Evolutionary conservation across 768 basidiomycete species (phyloP).

Genomic region (Lanmaoa pseudosensibilis): DNA sequence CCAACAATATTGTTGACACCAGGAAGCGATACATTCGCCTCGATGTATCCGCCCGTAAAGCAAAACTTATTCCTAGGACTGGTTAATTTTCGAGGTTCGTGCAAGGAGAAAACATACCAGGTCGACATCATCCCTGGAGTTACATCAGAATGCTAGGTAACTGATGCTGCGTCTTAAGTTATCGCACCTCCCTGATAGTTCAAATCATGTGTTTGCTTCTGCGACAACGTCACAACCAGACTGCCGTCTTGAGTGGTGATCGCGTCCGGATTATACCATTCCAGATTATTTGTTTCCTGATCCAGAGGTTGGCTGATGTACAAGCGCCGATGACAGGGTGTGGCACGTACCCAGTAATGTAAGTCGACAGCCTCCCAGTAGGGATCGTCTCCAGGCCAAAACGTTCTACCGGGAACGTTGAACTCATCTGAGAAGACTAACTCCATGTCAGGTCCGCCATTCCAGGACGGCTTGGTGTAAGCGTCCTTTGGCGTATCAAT

Average conservation of each 20-base stretch:
- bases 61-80: conserved; percentile 81
- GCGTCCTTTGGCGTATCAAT: conserved; percentile 57
- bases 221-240: conserved; percentile 51
- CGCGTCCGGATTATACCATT: conserved; percentile 57
- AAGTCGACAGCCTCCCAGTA: conserved; percentile 68
- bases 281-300: conserved; percentile 49
- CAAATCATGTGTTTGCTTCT: conserved; percentile 45
- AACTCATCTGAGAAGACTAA: conserved; percentile 85
- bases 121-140: conserved; percentile 51
- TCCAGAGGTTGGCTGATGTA: conserved; percentile 25
- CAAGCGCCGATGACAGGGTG: conserved; percentile 28
- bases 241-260: conserved; percentile 51
- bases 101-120: conserved; percentile 27
- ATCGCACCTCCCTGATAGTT: conserved; percentile 43
- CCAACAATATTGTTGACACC: conserved; percentile 64
- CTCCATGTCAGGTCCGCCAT: conserved; percentile 53
- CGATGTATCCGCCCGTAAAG: conserved; percentile 81
- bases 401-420: conserved; percentile 69
- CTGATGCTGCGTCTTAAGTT: conserved; percentile 12
- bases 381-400: conserved; percentile 83
- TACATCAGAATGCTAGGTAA: conserved; percentile 29
- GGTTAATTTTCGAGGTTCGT: conserved; percentile 6
- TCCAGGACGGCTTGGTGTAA: conserved; percentile 52
- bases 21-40: conserved; percentile 61
- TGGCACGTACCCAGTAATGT: conserved; percentile 40